Conservation (phyloP, 2,329 filamentous ascomycete species). For the Endocalyx cinctus region DNA sequence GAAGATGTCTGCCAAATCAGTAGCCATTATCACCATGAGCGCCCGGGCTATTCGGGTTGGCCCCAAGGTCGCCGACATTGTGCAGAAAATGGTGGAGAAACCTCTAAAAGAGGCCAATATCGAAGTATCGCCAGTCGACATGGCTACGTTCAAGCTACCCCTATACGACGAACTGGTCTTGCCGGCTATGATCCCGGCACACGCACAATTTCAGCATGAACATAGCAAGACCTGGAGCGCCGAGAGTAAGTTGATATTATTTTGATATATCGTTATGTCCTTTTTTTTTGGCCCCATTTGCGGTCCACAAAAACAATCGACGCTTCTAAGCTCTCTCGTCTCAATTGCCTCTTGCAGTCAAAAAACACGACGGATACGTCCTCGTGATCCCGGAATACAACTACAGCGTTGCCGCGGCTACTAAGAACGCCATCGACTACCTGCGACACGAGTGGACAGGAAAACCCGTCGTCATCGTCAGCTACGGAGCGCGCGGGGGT, state of each 20-base stretch:
- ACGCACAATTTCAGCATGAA: constrained; percentile 32
- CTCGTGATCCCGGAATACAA: constrained; percentile 55
- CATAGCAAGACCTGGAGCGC: constrained; percentile 41
- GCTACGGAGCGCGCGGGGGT: constrained; percentile 47
- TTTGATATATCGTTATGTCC: too few relatives aligned
- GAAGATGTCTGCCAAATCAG: constrained; percentile 22
- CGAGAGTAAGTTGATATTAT: too few relatives aligned
- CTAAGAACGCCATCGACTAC: constrained; percentile 62
- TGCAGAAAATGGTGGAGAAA: constrained; percentile 23
- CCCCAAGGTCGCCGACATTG: constrained; percentile 28
- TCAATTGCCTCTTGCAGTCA: too few relatives aligned
- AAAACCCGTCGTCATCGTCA: constrained; percentile 49
- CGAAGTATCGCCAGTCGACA: constrained; percentile 28
- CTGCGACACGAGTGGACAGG: constrained; percentile 54
- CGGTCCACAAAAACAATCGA: too few relatives aligned
- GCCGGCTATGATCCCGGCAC: constrained; percentile 32
- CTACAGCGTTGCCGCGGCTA: constrained; percentile 44
- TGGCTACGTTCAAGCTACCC: constrained; percentile 37
- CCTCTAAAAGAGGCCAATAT: constrained; percentile 13
- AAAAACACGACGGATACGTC: constrained; percentile 41
- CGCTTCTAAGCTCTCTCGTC: too few relatives aligned
- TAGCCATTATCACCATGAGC: constrained; percentile 34
- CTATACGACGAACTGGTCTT: constrained; percentile 38
- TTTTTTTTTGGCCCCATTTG: too few relatives aligned
- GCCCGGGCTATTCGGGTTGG: constrained; percentile 29